Conservation (phyloP, 2,329 filamentous ascomycete species). For the Blastomyces parvus region DNA sequence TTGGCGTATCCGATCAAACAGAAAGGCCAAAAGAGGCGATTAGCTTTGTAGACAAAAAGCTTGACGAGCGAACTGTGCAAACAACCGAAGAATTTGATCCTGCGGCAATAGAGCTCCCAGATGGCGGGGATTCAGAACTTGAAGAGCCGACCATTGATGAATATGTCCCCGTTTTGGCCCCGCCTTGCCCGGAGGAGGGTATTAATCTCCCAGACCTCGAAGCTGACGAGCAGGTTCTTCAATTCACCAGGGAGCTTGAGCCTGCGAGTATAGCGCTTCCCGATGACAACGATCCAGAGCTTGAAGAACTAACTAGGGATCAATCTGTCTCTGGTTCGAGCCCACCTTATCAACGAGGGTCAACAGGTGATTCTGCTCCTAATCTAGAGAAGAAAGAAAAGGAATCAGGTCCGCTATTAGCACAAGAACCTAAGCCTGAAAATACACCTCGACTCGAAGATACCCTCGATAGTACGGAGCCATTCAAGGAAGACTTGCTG, state of each 20-base stretch:
- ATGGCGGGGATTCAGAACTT: background rate
- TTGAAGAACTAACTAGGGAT: background rate
- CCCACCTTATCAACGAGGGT: slow-evolving; percentile 16
- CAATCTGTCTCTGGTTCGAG: slow-evolving; percentile 9
- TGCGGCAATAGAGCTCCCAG: background rate
- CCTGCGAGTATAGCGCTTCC: background rate
- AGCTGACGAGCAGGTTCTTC: background rate
- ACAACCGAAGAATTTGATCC: background rate
- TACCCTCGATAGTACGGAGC: slow-evolving; percentile 5
- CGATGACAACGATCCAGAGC: background rate
- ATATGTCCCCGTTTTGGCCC: background rate
- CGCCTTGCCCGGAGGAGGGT: background rate
- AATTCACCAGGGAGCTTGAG: background rate
- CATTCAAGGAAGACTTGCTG: background rate
- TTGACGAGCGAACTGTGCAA: background rate
- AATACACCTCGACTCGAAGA: background rate
- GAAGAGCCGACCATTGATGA: background rate
- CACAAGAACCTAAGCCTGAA: background rate
- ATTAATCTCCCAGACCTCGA: background rate
- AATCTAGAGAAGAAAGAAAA: background rate
- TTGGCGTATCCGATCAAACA: background rate
- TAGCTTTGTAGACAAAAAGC: background rate
- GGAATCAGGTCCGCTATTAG: too few relatives aligned
- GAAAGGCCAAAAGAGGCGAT: background rate
- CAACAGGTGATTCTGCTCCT: background rate